A percentile compares a stretch with the other conserved stretches of the same genome.
These are phyloP conservation scores for Kazachstania sp. DNA, from an alignment of 1,139 yeast species.

Conservation along the genomic window DNA sequence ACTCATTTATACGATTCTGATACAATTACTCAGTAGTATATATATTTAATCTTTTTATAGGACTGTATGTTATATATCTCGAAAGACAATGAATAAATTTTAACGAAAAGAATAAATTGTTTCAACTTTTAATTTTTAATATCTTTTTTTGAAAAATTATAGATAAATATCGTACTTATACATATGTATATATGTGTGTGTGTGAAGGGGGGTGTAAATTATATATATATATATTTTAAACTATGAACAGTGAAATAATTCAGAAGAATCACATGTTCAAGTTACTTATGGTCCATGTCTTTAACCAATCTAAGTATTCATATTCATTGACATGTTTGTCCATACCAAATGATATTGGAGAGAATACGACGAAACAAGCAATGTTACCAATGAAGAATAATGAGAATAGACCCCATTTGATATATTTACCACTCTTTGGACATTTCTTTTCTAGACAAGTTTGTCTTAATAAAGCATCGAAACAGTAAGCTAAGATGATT, in stretches of 20 bases:
- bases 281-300: slow-evolving; percentile 56
- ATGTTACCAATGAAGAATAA: slow-evolving; percentile 48
- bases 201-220: no score
- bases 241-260: neutral
- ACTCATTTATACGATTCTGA: slow-evolving; percentile 27
- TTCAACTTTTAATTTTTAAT: neutral
- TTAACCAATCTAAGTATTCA: slow-evolving; percentile 66
- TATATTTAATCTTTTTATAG: neutral
- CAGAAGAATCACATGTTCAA: slow-evolving; percentile 1
- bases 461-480: slow-evolving; percentile 44
- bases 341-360: slow-evolving; percentile 86
- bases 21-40: slow-evolving; percentile 26
- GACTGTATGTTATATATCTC: neutral
- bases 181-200: no score
- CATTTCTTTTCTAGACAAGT: slow-evolving; percentile 36
- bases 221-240: no score
- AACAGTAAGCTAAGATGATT: slow-evolving; percentile 65
- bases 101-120: neutral
- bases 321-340: slow-evolving; percentile 66
- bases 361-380: slow-evolving; percentile 63
- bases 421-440: slow-evolving; percentile 17
- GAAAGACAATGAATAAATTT: no score
- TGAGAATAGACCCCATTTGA: slow-evolving; percentile 32
- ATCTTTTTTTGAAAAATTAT: no score
- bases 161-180: no score